phyloP scores from a whole-genome alignment of 1,284 basidiomycete genomes.

The Schizophyllum commune region DNA sequence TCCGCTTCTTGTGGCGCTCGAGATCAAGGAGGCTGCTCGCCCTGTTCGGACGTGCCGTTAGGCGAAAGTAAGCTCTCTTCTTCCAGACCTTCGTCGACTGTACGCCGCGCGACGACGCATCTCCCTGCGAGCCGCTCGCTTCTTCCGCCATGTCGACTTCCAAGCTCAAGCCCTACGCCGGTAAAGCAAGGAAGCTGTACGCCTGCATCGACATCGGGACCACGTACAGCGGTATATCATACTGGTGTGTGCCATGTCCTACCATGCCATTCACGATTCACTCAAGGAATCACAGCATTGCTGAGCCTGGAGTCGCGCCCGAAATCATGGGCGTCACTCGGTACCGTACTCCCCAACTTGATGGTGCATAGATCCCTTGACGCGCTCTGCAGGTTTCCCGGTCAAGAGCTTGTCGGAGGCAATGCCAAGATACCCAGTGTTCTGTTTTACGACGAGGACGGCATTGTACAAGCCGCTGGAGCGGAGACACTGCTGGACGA shows the following conservation, averaged over 20 bases:
- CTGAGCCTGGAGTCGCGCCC: conserved; percentile 39
- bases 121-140: too few species aligned
- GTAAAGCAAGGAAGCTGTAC: conserved; percentile 29
- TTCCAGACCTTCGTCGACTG: too few species aligned
- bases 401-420: conserved; percentile 30
- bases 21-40: too few species aligned
- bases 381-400: conserved; percentile 29
- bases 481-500: conserved; percentile 42
- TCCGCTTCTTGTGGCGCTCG: too few species aligned
- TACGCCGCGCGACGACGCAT: too few species aligned
- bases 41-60: too few species aligned
- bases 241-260: conserved; percentile 12
- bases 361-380: conserved; percentile 3
- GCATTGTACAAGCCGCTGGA: conserved; percentile 39
- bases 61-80: too few species aligned
- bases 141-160: too few species aligned
- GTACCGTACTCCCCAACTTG: conserved; percentile 18
- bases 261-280: too few species aligned
- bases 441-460: conserved; percentile 41
- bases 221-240: conserved; percentile 38
- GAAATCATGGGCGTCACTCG: conserved; percentile 37
- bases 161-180: conserved; percentile 15
- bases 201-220: conserved; percentile 42
- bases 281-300: too few species aligned
- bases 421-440: conserved; percentile 51